A percentile compares a stretch with the other conserved stretches of the same genome.
Conservation (phyloP, 2,329 filamentous ascomycete genomes). For the Hypoxylon sp. region DNA sequence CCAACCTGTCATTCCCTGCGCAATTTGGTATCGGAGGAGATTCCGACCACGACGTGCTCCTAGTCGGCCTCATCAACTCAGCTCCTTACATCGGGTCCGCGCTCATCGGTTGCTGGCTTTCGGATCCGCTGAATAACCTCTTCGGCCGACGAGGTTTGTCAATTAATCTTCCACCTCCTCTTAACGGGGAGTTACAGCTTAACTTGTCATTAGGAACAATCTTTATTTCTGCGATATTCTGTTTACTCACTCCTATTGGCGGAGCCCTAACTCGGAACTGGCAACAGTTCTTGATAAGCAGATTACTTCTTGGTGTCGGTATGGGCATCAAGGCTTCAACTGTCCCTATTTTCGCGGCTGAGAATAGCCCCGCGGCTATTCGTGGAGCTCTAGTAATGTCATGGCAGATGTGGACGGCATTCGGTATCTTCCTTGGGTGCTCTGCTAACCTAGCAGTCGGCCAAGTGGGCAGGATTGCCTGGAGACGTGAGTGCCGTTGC, state of each 20-base stretch:
- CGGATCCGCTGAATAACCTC: conserved; percentile 74
- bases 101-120: conserved; percentile 77
- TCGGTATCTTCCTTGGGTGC: conserved; percentile 68
- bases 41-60: conserved; percentile 65
- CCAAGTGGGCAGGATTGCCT: conserved; percentile 58
- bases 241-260: conserved; percentile 64
- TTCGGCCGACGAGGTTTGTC: conserved; percentile 72
- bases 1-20: conserved; percentile 67
- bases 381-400: conserved; percentile 78
- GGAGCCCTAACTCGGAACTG: conserved; percentile 57
- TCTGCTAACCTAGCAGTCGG: conserved; percentile 71
- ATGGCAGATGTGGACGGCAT: conserved; percentile 69
- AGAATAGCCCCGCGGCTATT: conserved; percentile 71
- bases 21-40: conserved; percentile 35
- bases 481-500: conserved; percentile 41
- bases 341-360: conserved; percentile 69
- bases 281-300: conserved; percentile 76
- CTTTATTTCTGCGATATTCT: conserved; percentile 71
- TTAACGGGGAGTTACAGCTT: background rate
- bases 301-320: conserved; percentile 75
- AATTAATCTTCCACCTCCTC: background rate
- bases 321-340: conserved; percentile 77
- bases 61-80: conserved; percentile 72
- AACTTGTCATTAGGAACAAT: conserved; percentile 56
- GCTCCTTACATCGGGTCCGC: conserved; percentile 74